Evolutionary conservation across 2,329 filamentous ascomycete species (phyloP), one percentile per base, ranked within the genome.

Genomic region (Ceratocystis harringtonii): DNA sequence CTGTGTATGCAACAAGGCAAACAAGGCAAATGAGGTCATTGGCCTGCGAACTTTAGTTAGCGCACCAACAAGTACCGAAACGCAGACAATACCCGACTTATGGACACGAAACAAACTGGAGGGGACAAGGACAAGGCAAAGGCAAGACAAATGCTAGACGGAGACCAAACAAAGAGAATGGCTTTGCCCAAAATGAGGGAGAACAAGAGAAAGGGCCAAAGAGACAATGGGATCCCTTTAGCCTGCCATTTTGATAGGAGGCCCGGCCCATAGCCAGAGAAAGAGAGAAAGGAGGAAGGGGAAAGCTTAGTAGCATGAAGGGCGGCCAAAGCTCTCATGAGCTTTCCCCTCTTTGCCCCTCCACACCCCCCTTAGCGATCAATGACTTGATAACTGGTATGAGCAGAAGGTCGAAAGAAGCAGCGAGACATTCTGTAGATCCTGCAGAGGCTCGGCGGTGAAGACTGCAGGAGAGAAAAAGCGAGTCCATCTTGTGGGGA

Each of bases 391-490:
- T 36, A 5, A 30, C 15, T 57, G 52, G 2, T 5, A 8, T 17
- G 25, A 28, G 30, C 52, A 7, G 52, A 57, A 57, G 22, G 52
- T 57, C 22, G 15, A 57, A 28, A 57, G 52, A 57, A 57, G 25
- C 22, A 50, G 52, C 52, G 8, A 57, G 22, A 57, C 52, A 57
- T 57, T 57, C 52, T 57, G 52, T 57, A 57, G 22, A 57, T 28
- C 22, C 52, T 57, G 52, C 22, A 30, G 52, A 57, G 52, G 52
- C 30, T 57, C 52, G 52, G 52, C 52, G 52, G 52, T 57, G 52
- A 57, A 57, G 52, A 30, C 22, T 57, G 52, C 52, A 57, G 52
- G 52, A 57, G 22, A 30, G 22, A 22, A 57, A 57, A 28, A 28
- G 52, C 45, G 32, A 36, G 32, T 0, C 10, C 22, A 50, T 50